phyloP scores from a whole-genome alignment of 805 yeast genomes.

The Cyberlindnera nakhonratchasimensis region DNA sequence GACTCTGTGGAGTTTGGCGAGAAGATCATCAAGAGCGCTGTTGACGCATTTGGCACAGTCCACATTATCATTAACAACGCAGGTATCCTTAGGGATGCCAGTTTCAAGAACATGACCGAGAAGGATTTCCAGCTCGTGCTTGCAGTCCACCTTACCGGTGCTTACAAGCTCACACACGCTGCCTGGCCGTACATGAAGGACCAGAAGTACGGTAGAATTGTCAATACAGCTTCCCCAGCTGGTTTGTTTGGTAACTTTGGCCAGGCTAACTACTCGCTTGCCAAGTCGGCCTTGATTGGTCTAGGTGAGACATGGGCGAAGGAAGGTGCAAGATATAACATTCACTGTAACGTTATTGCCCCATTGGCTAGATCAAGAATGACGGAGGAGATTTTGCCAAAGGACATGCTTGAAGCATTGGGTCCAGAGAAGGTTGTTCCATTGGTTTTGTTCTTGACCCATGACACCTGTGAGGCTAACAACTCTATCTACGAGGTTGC shows the following conservation, averaged over 20 bases:
- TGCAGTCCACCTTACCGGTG: slow-evolving; percentile 88
- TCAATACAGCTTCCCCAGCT: slow-evolving; percentile 96
- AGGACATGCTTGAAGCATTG: slow-evolving; percentile 73
- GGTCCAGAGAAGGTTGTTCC: slow-evolving; percentile 93
- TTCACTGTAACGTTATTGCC: slow-evolving; percentile 81
- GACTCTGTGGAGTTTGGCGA: slow-evolving; percentile 87
- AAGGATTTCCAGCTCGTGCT: slow-evolving; percentile 75
- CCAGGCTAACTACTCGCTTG: slow-evolving; percentile 93
- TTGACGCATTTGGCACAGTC: slow-evolving; percentile 81
- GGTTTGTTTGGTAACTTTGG: slow-evolving; percentile 97
- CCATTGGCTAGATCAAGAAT: slow-evolving; percentile 94
- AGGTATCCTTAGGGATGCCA: slow-evolving; percentile 86
- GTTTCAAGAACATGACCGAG: slow-evolving; percentile 82
- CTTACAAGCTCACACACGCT: slow-evolving; percentile 77
- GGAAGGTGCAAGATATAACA: slow-evolving; percentile 86
- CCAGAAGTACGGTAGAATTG: slow-evolving; percentile 83
- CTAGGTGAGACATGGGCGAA: slow-evolving; percentile 92
- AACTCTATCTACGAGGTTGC: slow-evolving; percentile 89
- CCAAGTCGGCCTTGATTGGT: slow-evolving; percentile 86
- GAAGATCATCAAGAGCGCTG: slow-evolving; percentile 79
- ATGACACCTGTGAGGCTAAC: slow-evolving; percentile 56
- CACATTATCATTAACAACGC: slow-evolving; percentile 92
- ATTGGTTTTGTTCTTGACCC: slow-evolving; percentile 74
- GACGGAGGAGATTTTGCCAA: slow-evolving; percentile 90
- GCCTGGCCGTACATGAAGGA: slow-evolving; percentile 89